Conservation (phyloP, 495 filamentous ascomycete genomes). For the Hypoxylon rickii region DNA sequence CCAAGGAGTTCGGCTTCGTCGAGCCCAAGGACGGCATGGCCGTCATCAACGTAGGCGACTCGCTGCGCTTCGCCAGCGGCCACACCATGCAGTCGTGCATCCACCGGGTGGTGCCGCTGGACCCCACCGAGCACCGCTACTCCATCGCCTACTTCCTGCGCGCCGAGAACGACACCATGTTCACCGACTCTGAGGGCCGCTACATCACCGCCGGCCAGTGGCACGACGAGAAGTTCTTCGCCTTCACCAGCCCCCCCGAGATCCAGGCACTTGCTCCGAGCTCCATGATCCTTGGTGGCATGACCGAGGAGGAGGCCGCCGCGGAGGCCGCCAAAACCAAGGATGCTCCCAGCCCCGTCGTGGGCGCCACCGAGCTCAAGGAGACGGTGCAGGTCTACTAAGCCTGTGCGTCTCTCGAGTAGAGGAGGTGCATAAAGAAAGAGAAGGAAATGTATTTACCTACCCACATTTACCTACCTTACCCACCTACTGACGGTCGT, state of each 20-base stretch:
- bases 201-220: constrained; percentile 55
- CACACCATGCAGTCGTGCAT: constrained; percentile 58
- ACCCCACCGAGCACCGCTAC: constrained; percentile 57
- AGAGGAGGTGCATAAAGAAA: neutral
- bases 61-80: constrained; percentile 55
- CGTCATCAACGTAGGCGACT: constrained; percentile 63
- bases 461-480: no score
- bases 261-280: constrained; percentile 48
- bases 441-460: constrained; percentile 7
- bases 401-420: no score
- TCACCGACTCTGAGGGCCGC: constrained; percentile 55
- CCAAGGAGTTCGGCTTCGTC: constrained; percentile 57
- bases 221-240: constrained; percentile 63
- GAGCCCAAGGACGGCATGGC: constrained; percentile 53
- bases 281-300: constrained; percentile 51
- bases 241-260: constrained; percentile 53
- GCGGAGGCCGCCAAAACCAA: constrained; percentile 14
- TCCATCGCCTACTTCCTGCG: constrained; percentile 63
- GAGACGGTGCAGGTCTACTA: constrained; percentile 32
- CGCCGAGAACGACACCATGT: constrained; percentile 56
- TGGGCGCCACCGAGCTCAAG: constrained; percentile 23
- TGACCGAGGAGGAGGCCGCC: constrained; percentile 47
- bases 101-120: constrained; percentile 59
- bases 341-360: constrained; percentile 31
- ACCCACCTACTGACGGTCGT: constrained; percentile 20